These are phyloP conservation scores for Blastocystis sp. DNA, from an alignment of 352 stramenopile genomes.

Conservation along the genomic window DNA sequence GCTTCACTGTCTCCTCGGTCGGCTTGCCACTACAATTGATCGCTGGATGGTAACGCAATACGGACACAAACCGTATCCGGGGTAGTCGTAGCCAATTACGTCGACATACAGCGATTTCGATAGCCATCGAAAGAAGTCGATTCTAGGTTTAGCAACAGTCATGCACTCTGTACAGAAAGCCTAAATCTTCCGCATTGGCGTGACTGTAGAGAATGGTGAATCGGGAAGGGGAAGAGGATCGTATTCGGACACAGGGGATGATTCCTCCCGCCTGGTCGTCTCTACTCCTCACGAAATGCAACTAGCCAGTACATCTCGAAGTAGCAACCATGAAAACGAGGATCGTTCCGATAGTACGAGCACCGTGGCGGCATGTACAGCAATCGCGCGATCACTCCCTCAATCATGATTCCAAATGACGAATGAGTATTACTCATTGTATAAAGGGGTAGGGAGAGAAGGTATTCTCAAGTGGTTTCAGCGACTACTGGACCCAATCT, in stretches of 20 bases:
- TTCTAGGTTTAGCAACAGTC: neutral
- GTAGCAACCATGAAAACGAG: neutral
- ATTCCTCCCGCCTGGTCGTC: neutral
- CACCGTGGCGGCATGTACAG: neutral
- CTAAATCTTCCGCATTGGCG: constrained; percentile 43
- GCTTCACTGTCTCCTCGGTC: neutral
- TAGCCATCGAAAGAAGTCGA: neutral
- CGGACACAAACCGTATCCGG: neutral
- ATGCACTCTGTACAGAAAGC: neutral
- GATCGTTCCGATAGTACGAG: neutral
- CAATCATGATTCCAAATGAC: too few species aligned
- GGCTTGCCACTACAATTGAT: neutral
- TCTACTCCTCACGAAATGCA: neutral
- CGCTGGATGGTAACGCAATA: neutral
- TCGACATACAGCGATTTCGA: neutral
- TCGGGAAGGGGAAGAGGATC: neutral
- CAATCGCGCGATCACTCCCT: neutral
- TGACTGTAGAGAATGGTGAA: constrained; percentile 41
- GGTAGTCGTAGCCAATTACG: constrained; percentile 35
- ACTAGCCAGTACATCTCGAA: neutral
- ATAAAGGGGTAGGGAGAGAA: too few species aligned
- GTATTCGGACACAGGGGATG: neutral
- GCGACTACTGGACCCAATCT: too few species aligned
- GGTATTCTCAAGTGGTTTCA: too few species aligned
- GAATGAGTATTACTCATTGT: too few species aligned